phyloP scores from a whole-genome alignment of 2,329 filamentous ascomycete species.

The Macrophomina phaseolina region DNA sequence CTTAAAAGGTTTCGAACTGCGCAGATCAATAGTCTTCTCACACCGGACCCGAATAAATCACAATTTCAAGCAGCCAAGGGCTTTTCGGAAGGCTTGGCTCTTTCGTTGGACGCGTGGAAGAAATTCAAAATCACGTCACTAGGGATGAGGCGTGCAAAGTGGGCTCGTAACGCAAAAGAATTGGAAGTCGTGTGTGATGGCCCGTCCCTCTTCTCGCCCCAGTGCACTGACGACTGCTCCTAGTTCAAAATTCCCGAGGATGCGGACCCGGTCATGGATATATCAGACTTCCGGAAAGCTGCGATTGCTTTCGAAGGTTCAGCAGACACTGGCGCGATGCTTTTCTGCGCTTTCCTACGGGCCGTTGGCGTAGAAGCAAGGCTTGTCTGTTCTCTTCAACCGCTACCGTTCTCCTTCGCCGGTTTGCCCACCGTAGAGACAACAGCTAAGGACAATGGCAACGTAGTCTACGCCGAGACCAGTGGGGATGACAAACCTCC shows the following conservation, averaged over 20 bases:
- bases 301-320: conserved; percentile 77
- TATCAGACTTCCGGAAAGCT: conserved; percentile 73
- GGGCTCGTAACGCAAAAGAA: conserved; percentile 70
- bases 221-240: not conserved
- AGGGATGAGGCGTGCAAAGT: conserved; percentile 57
- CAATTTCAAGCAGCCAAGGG: conserved; percentile 79
- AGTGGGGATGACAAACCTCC: not conserved
- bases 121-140: conserved; percentile 27
- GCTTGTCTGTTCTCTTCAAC: conserved; percentile 88
- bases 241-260: conserved; percentile 66
- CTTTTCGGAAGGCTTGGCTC: conserved; percentile 80
- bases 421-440: conserved; percentile 36
- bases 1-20: conserved; percentile 63
- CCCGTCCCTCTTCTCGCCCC: not conserved
- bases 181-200: conserved; percentile 28
- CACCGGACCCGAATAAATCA: conserved; percentile 68
- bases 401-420: conserved; percentile 68
- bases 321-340: conserved; percentile 84
- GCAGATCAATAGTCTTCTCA: conserved; percentile 70
- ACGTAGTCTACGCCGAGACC: conserved; percentile 31
- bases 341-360: conserved; percentile 87
- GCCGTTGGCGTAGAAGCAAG: conserved; percentile 81
- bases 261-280: conserved; percentile 71
- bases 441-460: conserved; percentile 34
- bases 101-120: conserved; percentile 20